phyloP scores from a whole-genome alignment of 1,284 basidiomycete species.

The Mrakiaceae sp. region DNA sequence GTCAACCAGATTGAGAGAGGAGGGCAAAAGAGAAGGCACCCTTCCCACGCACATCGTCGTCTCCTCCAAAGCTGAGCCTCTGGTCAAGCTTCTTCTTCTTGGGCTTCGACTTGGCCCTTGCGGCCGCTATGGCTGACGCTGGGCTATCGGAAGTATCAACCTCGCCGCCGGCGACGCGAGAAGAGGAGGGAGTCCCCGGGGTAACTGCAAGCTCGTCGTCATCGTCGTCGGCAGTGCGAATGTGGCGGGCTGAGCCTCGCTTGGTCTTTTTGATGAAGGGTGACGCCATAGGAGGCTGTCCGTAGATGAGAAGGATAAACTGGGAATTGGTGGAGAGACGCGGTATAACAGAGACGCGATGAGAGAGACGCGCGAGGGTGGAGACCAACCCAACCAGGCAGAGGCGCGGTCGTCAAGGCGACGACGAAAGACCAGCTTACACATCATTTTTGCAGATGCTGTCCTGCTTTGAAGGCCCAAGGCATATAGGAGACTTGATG shows the following conservation, averaged over 20 bases:
- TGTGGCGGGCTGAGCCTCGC: not conserved
- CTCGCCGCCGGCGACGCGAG: not conserved
- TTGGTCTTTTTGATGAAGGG: conserved; percentile 5
- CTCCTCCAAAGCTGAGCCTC: conserved; percentile 67
- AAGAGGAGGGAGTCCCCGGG: not conserved
- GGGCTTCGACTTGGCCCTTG: conserved; percentile 1
- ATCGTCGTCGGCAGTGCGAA: not conserved
- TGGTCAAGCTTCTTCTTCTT: conserved; percentile 45
- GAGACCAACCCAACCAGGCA: no score
- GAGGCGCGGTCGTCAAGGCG: no score
- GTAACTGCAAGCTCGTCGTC: not conserved
- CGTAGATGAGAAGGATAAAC: no score
- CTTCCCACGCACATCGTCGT: conserved; percentile 33
- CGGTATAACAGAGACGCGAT: no score
- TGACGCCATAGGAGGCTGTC: not conserved
- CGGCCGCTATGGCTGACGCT: conserved; percentile 13
- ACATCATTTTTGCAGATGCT: no score
- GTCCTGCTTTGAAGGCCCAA: no score
- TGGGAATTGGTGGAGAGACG: no score
- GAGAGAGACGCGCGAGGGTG: no score
- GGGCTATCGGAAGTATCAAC: conserved; percentile 6
- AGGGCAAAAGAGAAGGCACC: no score
- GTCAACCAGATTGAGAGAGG: no score
- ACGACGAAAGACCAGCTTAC: no score
- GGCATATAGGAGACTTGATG: no score